A percentile compares a stretch with the other conserved stretches of the same genome.
phyloP scores from a whole-genome alignment of 192 early-diverging fungal genomes.

The Phlyctochytrium arcticum region DNA sequence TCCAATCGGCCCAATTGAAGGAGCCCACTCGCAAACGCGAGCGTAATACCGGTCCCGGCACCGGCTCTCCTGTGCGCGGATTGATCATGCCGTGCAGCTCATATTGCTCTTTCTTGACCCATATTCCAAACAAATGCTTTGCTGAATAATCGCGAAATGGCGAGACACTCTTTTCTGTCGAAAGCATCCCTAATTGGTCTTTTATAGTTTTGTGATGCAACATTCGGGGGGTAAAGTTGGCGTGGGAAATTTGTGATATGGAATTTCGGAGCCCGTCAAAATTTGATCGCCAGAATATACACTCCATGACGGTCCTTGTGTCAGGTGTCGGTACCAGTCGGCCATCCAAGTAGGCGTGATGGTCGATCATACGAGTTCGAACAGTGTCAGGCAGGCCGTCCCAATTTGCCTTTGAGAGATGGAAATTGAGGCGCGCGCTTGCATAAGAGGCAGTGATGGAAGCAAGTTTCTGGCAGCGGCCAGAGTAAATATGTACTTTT shows the following conservation, averaged over 20 bases:
- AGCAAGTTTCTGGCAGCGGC: conserved; percentile 50
- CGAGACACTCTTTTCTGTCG: conserved; percentile 12
- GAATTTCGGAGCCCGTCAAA: conserved; percentile 52
- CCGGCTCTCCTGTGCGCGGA: conserved; percentile 21
- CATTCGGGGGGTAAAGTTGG: conserved; percentile 25
- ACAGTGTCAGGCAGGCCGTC: conserved; percentile 1
- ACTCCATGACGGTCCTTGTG: conserved; percentile 30
- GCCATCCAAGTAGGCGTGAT: conserved; percentile 46
- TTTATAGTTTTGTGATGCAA: conserved; percentile 31
- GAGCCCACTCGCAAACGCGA: conserved; percentile 32
- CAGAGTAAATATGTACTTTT: conserved; percentile 40
- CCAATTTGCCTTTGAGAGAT: conserved; percentile 32
- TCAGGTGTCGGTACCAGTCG: conserved; percentile 38
- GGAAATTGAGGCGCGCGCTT: conserved; percentile 45
- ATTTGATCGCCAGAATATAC: conserved; percentile 53
- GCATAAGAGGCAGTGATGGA: conserved; percentile 44
- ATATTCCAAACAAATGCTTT: conserved; percentile 47
- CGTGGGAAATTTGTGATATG: conserved; percentile 33
- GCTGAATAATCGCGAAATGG: conserved; percentile 16
- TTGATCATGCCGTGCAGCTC: conserved; percentile 23
- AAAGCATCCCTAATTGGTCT: conserved; percentile 37
- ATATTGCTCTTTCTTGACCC: conserved; percentile 51
- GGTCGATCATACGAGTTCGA: conserved; percentile 24
- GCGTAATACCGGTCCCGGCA: conserved; percentile 25
- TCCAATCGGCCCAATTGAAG: conserved; percentile 56